Evolutionary conservation across 2,329 filamentous ascomycete genomes (phyloP).

Genomic region (Paecilomyces sp.): DNA sequence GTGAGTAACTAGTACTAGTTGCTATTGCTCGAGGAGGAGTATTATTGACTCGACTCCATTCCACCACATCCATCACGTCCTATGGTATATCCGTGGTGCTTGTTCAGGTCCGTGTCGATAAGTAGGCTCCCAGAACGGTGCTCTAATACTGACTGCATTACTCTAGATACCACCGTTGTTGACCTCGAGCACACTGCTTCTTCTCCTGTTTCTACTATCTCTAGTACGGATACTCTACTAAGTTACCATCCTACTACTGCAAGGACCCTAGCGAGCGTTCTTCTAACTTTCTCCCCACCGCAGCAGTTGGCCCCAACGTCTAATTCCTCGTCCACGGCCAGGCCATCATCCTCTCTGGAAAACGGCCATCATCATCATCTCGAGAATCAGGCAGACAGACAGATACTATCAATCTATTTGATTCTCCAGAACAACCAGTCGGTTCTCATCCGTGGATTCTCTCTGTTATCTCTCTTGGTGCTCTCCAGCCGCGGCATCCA

Average conservation of each 20-base stretch:
- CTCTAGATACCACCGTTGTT: background rate
- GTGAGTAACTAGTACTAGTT: background rate
- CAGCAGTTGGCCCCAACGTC: background rate
- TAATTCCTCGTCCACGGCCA: background rate
- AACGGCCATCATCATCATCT: background rate
- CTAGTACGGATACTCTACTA: too few relatives aligned
- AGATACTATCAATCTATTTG: background rate
- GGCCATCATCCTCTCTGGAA: background rate
- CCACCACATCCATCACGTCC: background rate
- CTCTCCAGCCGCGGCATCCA: background rate
- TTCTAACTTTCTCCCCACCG: background rate
- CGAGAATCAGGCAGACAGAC: background rate
- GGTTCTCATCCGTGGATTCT: background rate
- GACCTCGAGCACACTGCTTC: background rate
- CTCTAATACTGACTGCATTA: too few relatives aligned
- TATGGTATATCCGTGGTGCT: background rate
- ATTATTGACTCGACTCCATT: background rate
- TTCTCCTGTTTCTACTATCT: too few relatives aligned
- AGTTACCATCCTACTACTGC: background rate
- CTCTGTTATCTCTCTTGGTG: background rate
- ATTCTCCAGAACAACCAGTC: background rate
- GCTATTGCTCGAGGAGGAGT: too few relatives aligned
- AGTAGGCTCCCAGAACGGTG: background rate
- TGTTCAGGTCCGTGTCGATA: background rate
- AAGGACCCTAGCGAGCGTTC: background rate